Base-by-base conservation (phyloP, 2,329 filamentous ascomycete species). In the Juglanconis sp. region DNA sequence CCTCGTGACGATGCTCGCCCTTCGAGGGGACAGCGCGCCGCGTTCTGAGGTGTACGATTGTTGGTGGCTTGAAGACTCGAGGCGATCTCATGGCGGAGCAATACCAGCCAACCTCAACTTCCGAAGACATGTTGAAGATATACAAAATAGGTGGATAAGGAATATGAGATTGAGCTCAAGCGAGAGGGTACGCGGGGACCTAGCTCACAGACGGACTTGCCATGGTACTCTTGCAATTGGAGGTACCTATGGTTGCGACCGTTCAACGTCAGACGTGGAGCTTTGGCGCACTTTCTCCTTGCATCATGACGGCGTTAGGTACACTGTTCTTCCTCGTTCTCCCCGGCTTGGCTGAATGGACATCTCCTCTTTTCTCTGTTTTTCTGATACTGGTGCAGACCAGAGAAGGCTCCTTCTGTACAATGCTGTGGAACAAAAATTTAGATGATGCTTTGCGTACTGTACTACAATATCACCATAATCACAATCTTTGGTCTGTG, bases 231-330 rank as follows among this genome's bases (percentile, higher is more conserved):
- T 47, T n/a, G 15, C 44, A 24, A 9, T 8, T 9, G 44, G 44
- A 8, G 44, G 17, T 9, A 17, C 44, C 51, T 42, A 24, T 17
- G 34, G 47, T 24, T 17, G 52, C 47, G 47, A 34, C 34, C 47
- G 31, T 53, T 46, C 24, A 38, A 48, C 32, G n/a, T 17, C 24
- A 30, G 31, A 3, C 3, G 32, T 4, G 34, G 32, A 36, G 49
- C 35, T 36, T 47, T 35, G 50, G 44, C 54, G 47, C n/a, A 32
- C 15, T 15, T 47, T 50, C 35, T 48, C 52, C 42, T 49, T 44
- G 54, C 49, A 61, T 61, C 30, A 49, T 53, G 51, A 38, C 38
- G 59, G 59, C 59, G 59, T 61, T 61, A 9, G 59, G 32, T 35
- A 8, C 36, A 9, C n/a, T 40, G 8, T 31, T 31, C 3, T 7